These are phyloP conservation scores for Penicillium psychrosexuale DNA, from an alignment of 2,329 filamentous ascomycete genomes.

Conservation along the genomic window DNA sequence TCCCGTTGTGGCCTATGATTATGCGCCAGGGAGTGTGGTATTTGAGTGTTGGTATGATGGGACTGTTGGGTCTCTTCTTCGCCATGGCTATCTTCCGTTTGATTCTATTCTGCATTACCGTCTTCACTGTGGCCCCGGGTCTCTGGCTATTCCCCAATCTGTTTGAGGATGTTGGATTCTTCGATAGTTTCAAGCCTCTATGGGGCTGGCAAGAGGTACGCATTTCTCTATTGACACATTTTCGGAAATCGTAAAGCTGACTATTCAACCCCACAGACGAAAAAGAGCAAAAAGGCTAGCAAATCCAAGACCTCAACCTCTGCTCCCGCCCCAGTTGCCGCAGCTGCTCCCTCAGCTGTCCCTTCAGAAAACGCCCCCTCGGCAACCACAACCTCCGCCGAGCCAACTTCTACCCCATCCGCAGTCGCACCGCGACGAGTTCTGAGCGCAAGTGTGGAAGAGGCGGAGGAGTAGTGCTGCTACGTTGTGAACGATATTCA, in stretches of 20 bases:
- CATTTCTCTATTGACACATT: constrained; percentile 8
- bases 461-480: constrained; percentile 41
- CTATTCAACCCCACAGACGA: constrained; percentile 27
- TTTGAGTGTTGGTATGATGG: constrained; percentile 87
- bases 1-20: constrained; percentile 92
- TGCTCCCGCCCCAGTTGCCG: not conserved
- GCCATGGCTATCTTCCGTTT: constrained; percentile 95
- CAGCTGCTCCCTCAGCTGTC: not conserved
- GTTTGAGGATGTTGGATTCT: constrained; percentile 97
- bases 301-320: constrained; percentile 16
- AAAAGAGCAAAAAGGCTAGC: constrained; percentile 42
- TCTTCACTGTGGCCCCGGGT: constrained; percentile 78
- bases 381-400: constrained; percentile 37
- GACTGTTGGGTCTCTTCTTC: constrained; percentile 89
- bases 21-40: constrained; percentile 96
- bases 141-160: constrained; percentile 98
- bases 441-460: constrained; percentile 47
- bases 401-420: constrained; percentile 34
- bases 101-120: constrained; percentile 89
- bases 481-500: not conserved
- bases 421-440: constrained; percentile 36
- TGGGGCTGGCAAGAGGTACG: constrained; percentile 98
- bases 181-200: constrained; percentile 91
- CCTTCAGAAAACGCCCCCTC: constrained; percentile 17
- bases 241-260: not conserved